Base-by-base conservation (phyloP, 2,329 filamentous ascomycete species). In the Epichloe scottii region DNA sequence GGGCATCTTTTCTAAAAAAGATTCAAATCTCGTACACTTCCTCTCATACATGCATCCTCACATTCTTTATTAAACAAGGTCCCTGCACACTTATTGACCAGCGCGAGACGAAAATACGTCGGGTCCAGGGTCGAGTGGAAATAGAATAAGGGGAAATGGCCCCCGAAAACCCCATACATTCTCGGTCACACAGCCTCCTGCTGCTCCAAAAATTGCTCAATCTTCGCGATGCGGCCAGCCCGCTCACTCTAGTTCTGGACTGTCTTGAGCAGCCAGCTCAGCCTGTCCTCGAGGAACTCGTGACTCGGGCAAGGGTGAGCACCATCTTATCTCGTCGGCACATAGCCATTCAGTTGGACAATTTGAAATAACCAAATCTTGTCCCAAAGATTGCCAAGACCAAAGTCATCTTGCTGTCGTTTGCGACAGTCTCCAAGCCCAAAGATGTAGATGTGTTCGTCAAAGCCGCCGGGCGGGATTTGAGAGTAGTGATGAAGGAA, bases 161-260 rank as follows among this genome's bases (percentile, higher is more conserved):
- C 30, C 73, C 78, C 4, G 68, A 72, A 19, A 69, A 72, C n/a
- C 69, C 77, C 43, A 71, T 77, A 45, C 87, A 95, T 62, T 77
- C 86, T 33, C 80, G 88, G 56, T 90, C 88, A 19, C 89, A 95
- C 67, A 90, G 89, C 64, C 71, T 94, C 21, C 78, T 95, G 3
- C 74, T 95, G 2, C 82, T 95, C 51, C 87, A 89, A 56, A 90
- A 89, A 62, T 73, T 95, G 2, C 74, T 95, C 56, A 87, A 83
- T 62, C 73, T 88, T 51, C 79, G 88, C 55, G 86, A 93, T 66
- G 82, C 81, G 51, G 82, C 85, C 14, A 95, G 89, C 46, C 91
- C 91, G 3, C 81, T 97, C 61, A 96, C 90, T 0, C 72, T 97
- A 26, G 69, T 96, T 3, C 74, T 95, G 51, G 91, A 97, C 66